phyloP scores from a whole-genome alignment of 345 rosid genomes.

The Citrus sinensis region DVS_A1.0 CM039161.1:21642501-21643000 shows the following conservation, averaged over 20 bases:
- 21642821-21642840: background rate
- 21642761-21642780: slow-evolving; percentile 22
- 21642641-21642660: slow-evolving; percentile 11
- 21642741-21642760: slow-evolving; percentile 35
- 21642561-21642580: slow-evolving; percentile 41
- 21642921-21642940: background rate
- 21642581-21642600: slow-evolving; percentile 38
- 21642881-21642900: slow-evolving; percentile 29
- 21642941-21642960: background rate
- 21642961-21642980: slow-evolving; percentile 17
- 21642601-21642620: slow-evolving; percentile 31
- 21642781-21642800: slow-evolving; percentile 13
- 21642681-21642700: background rate
- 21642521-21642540: slow-evolving; percentile 19
- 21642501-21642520: slow-evolving; percentile 20
- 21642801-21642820: too few species aligned
- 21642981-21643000: slow-evolving; percentile 24
- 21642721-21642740: slow-evolving; percentile 17
- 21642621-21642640: slow-evolving; percentile 41
- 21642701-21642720: slow-evolving; percentile 18
- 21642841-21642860: slow-evolving; percentile 22
- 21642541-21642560: slow-evolving; percentile 17
- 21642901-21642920: slow-evolving; percentile 6
- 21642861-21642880: slow-evolving; percentile 28
- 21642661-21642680: background rate